phyloP scores from a whole-genome alignment of 106 monocot species.

The Xerophyta viscosa region DNA sequence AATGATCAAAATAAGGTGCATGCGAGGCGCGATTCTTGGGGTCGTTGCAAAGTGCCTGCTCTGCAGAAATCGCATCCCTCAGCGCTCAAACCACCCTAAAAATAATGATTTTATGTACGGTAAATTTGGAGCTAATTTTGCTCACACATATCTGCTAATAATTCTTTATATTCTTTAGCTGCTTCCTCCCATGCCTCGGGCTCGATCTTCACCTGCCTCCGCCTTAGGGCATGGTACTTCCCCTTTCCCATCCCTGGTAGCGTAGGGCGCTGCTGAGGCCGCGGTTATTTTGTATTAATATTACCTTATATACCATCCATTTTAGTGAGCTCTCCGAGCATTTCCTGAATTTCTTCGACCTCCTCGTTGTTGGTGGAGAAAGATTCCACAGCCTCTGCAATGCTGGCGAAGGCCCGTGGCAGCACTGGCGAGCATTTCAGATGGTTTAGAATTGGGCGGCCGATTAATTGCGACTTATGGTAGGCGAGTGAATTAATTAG shows the following conservation, averaged over 20 bases:
- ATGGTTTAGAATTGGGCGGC: background rate
- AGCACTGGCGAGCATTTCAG: background rate
- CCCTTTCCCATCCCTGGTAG: conserved; percentile 18
- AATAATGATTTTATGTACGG: conserved; percentile 89
- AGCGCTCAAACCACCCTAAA: conserved; percentile 91
- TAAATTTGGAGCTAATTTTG: conserved; percentile 79
- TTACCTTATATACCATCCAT: background rate
- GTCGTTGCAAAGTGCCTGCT: conserved; percentile 42
- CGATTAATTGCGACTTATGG: background rate
- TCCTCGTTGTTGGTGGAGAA: conserved; percentile 44
- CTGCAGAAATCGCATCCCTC: conserved; percentile 47
- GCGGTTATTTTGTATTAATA: too few species aligned
- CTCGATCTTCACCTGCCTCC: conserved; percentile 76
- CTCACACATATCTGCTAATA: conserved; percentile 80
- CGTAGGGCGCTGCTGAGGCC: background rate
- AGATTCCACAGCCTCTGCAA: conserved; percentile 38
- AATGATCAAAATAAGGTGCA: conserved; percentile 27
- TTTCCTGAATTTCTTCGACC: conserved; percentile 28
- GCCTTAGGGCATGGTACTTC: conserved; percentile 38
- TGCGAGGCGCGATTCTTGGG: conserved; percentile 22
- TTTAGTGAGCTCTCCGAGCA: conserved; percentile 25
- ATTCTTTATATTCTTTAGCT: conserved; percentile 80
- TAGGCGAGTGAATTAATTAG: background rate
- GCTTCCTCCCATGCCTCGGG: conserved; percentile 95
- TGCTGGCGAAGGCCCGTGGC: conserved; percentile 14